phyloP scores from a whole-genome alignment of 2,329 filamentous ascomycete genomes.

The Nemania serpens region DNA sequence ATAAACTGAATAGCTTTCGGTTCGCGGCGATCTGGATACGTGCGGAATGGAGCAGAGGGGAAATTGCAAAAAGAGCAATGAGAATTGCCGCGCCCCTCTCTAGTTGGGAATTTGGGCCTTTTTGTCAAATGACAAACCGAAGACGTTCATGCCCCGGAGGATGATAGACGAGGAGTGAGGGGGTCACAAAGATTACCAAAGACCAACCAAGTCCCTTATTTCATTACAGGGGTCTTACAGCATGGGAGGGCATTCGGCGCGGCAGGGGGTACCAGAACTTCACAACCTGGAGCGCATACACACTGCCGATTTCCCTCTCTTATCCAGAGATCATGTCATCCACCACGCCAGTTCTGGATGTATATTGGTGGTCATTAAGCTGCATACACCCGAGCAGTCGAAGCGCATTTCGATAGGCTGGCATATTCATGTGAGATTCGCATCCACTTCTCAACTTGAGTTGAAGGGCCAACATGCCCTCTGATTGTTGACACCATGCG shows the following conservation, averaged over 20 bases:
- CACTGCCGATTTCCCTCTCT: conserved; percentile 18
- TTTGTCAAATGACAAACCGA: conserved; percentile 23
- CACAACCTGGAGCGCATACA: conserved; percentile 5
- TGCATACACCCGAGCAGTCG: conserved; percentile 22
- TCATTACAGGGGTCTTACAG: conserved; percentile 23
- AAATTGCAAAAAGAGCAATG: conserved; percentile 7
- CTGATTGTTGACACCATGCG: conserved; percentile 10
- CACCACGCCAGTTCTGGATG: conserved; percentile 14
- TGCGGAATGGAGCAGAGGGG: neutral
- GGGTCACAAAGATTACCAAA: conserved; percentile 20
- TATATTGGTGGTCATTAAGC: conserved; percentile 19
- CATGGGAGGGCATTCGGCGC: conserved; percentile 11
- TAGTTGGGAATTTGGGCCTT: conserved; percentile 12
- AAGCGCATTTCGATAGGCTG: conserved; percentile 24
- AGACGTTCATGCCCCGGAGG: conserved; percentile 9
- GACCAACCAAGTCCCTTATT: conserved; percentile 22
- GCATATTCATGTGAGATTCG: conserved; percentile 19
- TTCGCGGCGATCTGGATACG: neutral
- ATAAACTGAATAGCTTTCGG: conserved; percentile 4
- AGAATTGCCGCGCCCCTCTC: neutral
- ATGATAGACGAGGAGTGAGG: conserved; percentile 20
- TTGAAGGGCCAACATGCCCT: conserved; percentile 13
- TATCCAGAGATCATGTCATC: conserved; percentile 23
- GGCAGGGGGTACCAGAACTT: conserved; percentile 11
- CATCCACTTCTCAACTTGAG: conserved; percentile 17